Base-by-base conservation (phyloP, 2,329 filamentous ascomycete genomes). In the Penicillium sclerotigenum region DNA sequence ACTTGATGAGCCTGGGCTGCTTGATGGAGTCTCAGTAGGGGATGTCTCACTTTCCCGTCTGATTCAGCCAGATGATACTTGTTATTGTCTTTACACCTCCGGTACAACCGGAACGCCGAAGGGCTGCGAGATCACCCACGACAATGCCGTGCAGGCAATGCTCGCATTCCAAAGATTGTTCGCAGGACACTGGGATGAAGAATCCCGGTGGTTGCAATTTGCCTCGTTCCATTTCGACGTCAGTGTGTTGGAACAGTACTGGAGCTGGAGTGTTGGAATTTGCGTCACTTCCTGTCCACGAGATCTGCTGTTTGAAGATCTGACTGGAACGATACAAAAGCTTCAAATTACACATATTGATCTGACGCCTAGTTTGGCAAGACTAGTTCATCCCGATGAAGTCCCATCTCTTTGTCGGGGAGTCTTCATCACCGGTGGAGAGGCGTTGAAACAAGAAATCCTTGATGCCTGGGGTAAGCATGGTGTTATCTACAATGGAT, bases 191-290 rank as follows among this genome's bases (percentile, higher is more conserved):
- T 96, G 91, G 89, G 81, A 88, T 38, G 66, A 79, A 0, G 69
- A 82, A 0, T 95, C 91, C 0, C 84, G 88, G 56, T 97, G 91
- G 87, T 79, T 97, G 0, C 93, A 97, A 68, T 97, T 97, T 68
- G 93, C 93, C 1, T 92, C 91, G 0, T 90, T 96, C 54, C 93
- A 96, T 71, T 97, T 97, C 59, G 93, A 97, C 65, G 92, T 97
- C 4, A 94, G 90, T 1, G 89, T 97, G 0, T 80, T 97, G 0
- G 92, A 97, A 68, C 92, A 96, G 67, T 97, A 93, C 71, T 97
- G 91, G 91, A 94, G 87, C 56, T 97, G 92, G 92, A 91, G 88
- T 28, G 89, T 94, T 0, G 91, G 91, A 1, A 91, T 97, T 26
- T 87, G 88, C 4, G 82, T 97, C 0, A 88, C 93, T 2, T 87